Conservation (phyloP, 768 basidiomycete genomes). For the Chalciporus sphaerocephalus region DNA sequence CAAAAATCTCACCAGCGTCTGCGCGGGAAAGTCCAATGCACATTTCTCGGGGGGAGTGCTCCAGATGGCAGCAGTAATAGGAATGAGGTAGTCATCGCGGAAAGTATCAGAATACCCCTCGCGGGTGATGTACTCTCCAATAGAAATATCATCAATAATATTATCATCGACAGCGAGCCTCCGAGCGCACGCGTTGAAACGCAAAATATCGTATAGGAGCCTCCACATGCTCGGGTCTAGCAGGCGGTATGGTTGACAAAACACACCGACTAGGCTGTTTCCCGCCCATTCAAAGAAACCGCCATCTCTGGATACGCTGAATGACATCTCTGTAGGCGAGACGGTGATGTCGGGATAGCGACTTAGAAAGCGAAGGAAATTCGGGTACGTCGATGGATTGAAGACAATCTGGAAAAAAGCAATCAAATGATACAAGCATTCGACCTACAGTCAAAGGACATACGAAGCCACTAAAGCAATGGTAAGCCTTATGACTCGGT, state of each 20-base stretch:
- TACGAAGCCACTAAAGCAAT: constrained; percentile 51
- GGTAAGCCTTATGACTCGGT: background rate
- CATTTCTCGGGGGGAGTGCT: constrained; percentile 70
- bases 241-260: constrained; percentile 61
- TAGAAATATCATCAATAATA: constrained; percentile 33
- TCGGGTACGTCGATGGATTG: constrained; percentile 74
- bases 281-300: constrained; percentile 72
- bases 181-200: constrained; percentile 69
- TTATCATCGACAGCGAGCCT: constrained; percentile 37
- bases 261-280: constrained; percentile 54
- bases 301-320: constrained; percentile 66
- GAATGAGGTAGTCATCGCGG: constrained; percentile 70
- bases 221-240: constrained; percentile 67
- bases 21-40: constrained; percentile 64
- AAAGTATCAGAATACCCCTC: constrained; percentile 67
- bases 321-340: constrained; percentile 69
- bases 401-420: constrained; percentile 55
- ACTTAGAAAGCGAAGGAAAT: constrained; percentile 67
- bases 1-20: constrained; percentile 68
- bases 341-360: constrained; percentile 45
- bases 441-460: constrained; percentile 12
- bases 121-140: constrained; percentile 54
- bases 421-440: background rate
- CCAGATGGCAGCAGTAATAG: constrained; percentile 81
- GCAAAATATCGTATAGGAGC: constrained; percentile 63